Conservation (phyloP, 768 basidiomycete species). For the Pisolithus albus region DNA sequence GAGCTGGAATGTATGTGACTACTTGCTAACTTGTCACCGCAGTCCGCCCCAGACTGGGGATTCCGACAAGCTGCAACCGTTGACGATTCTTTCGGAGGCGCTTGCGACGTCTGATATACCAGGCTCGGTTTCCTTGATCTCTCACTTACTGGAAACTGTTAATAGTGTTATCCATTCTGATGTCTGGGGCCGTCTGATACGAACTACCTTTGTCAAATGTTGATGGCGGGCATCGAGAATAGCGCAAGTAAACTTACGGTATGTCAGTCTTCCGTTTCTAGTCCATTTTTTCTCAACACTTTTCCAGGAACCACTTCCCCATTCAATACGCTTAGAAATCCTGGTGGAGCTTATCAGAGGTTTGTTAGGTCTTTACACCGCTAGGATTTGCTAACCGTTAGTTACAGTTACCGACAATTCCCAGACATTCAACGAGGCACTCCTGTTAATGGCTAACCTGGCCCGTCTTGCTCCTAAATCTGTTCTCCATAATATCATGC, state of each 20-base stretch:
- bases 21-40: background rate
- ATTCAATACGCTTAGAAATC: constrained; percentile 70
- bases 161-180: constrained; percentile 55
- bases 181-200: constrained; percentile 54
- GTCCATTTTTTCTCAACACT: background rate
- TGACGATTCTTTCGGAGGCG: constrained; percentile 64
- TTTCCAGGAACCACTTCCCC: constrained; percentile 48
- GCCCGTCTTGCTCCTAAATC: constrained; percentile 84
- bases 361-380: constrained; percentile 20
- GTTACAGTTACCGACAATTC: constrained; percentile 79
- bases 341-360: constrained; percentile 84
- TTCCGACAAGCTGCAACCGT: constrained; percentile 36
- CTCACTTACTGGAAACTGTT: constrained; percentile 65
- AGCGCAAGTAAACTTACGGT: constrained; percentile 53
- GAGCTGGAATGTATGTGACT: background rate
- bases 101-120: constrained; percentile 57
- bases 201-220: constrained; percentile 72
- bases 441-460: constrained; percentile 79
- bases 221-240: constrained; percentile 76
- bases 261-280: constrained; percentile 12
- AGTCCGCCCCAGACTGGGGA: constrained; percentile 21
- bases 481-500: constrained; percentile 92
- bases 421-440: constrained; percentile 89
- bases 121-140: constrained; percentile 65
- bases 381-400: constrained; percentile 1